Evolutionary conservation across 768 basidiomycete species (phyloP), one percentile per base, ranked within the genome.

Genomic region (Dioszegia aurantiaca): DNA sequence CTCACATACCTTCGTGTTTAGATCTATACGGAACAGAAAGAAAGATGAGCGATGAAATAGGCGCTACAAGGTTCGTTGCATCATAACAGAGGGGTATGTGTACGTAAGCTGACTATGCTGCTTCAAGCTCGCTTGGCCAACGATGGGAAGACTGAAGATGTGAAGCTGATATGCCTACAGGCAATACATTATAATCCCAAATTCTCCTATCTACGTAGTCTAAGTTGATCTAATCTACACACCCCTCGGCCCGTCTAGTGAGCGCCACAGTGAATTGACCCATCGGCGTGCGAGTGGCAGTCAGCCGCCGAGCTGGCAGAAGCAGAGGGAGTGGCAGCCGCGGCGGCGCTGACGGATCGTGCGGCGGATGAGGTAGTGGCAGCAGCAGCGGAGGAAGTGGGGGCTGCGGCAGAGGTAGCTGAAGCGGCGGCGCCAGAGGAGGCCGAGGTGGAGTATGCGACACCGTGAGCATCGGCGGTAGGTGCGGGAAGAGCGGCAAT

Each of bases 201-300:
- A 41, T 21, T 14, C 40, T 21, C 33, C 33, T 33, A 33, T 33
- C 8, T 42, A 42, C 19, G 19, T 42, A n/a, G 40, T 42, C 40
- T 42, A 42, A 42, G 9, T 42, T 42, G 14, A 21, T 42, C 40
- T 42, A 42, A 30, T 30, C 36, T 24, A 28, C 16, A 16, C 14
- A 26, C 23, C 23, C 26, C 36, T 10, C 16, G 10, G 5, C 17
- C 6, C 51, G 16, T 26, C 51, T 53, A 53, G 26, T 53, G 51
- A 14, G 51, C 51, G 11, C 51, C 51, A 23, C 60, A 36, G 51
- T 53, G 51, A 12, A 53, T 53, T 10, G 51, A 39, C 23, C 67
- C 68, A 42, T 69, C 70, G 31, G 68, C 53, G 54, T 72, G 70
- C 37, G 70, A 69, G 60, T 72, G 67, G 56, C 61, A 68, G 12